Percentiles rank a stretch among this genome's conserved stretches.
Conservation (phyloP, 164 flowering plant genomes). For the Echeveria elegans region DNA sequence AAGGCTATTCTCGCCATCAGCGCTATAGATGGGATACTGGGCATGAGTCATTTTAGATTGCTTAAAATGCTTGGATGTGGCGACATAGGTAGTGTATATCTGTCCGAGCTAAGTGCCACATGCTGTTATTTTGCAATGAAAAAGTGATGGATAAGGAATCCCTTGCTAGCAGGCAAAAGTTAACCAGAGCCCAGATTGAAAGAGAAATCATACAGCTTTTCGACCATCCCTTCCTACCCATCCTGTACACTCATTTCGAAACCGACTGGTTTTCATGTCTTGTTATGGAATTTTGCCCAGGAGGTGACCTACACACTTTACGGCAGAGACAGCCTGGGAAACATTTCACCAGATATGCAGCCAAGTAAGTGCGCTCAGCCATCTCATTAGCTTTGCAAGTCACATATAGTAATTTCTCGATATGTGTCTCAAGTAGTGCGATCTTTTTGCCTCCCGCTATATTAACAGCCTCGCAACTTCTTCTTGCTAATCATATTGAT, state of each 20-base stretch:
- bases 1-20: conserved; percentile 86
- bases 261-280: conserved; percentile 71
- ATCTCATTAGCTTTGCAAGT: conserved; percentile 12
- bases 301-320: conserved; percentile 68
- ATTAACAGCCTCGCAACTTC: too few species aligned
- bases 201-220: conserved; percentile 67
- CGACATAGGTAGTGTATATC: conserved; percentile 76
- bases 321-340: conserved; percentile 75
- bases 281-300: conserved; percentile 79
- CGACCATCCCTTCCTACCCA: conserved; percentile 73
- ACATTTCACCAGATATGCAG: conserved; percentile 72
- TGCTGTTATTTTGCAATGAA: conserved; percentile 70
- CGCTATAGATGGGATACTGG: conserved; percentile 73
- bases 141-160: conserved; percentile 83
- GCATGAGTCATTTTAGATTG: conserved; percentile 86
- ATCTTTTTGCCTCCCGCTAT: neutral
- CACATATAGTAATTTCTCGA: neutral
- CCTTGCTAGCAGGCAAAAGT: conserved; percentile 61
- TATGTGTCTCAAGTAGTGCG: neutral
- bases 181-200: conserved; percentile 67
- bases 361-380: conserved; percentile 33
- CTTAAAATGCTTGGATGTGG: conserved; percentile 65
- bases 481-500: too few species aligned
- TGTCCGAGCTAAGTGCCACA: conserved; percentile 63
- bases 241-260: conserved; percentile 67